phyloP scores from a whole-genome alignment of 2,329 filamentous ascomycete genomes.

The Penicillium sp. region DNA sequence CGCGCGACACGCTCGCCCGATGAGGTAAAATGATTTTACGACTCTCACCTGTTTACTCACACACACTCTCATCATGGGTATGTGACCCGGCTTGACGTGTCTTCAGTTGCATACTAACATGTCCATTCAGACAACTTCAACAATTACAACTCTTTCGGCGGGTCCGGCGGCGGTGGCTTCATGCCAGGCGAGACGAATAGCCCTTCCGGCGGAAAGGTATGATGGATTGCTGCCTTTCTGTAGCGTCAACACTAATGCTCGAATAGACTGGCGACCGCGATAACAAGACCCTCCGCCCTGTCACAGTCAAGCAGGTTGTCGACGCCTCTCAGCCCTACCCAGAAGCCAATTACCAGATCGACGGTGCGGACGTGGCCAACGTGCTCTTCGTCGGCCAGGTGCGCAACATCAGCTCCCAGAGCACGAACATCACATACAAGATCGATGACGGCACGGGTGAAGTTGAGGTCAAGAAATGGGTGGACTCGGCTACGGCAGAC shows the following conservation, averaged over 20 bases:
- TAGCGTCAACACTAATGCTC: not conserved
- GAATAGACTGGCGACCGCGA: constrained; percentile 57
- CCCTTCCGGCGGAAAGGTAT: constrained; percentile 45
- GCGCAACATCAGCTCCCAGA: constrained; percentile 78
- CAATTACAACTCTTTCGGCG: constrained; percentile 32
- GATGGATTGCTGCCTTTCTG: not conserved
- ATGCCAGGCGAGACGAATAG: constrained; percentile 53
- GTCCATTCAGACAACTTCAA: constrained; percentile 33
- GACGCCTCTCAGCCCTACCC: constrained; percentile 75
- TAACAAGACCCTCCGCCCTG: constrained; percentile 77
- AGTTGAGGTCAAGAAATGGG: constrained; percentile 67
- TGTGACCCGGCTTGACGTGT: not conserved
- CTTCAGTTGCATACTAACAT: constrained; percentile 2
- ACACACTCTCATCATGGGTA: constrained; percentile 30
- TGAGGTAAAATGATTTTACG: constrained; percentile 36
- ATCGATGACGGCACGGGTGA: constrained; percentile 92
- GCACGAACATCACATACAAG: constrained; percentile 88
- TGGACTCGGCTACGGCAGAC: constrained; percentile 46
- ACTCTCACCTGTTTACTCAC: constrained; percentile 6
- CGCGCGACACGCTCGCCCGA: constrained; percentile 41
- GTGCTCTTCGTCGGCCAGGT: constrained; percentile 89
- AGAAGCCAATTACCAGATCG: constrained; percentile 77
- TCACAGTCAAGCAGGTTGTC: constrained; percentile 92
- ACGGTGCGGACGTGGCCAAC: constrained; percentile 70
- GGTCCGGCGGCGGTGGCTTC: constrained; percentile 61